These are phyloP conservation scores for Streptanthus diversifolius DNA, from an alignment of 345 rosid genomes.

Conservation along the genomic window DNA sequence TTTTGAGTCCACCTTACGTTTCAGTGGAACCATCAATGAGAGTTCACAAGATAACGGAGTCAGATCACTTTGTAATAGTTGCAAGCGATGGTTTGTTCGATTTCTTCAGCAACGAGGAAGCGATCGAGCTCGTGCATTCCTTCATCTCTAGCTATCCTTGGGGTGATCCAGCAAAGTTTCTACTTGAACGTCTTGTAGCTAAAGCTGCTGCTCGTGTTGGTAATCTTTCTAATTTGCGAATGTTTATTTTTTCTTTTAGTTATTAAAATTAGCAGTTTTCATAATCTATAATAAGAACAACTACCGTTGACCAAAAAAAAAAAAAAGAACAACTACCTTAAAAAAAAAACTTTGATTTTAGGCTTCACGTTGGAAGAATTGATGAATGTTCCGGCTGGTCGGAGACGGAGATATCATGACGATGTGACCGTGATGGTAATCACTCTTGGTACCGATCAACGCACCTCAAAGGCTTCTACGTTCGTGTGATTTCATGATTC, in stretches of 20 bases:
- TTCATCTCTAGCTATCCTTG: conserved; percentile 54
- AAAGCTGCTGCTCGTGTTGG: conserved; percentile 92
- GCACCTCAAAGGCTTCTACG: conserved; percentile 87
- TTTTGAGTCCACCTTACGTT: conserved; percentile 84
- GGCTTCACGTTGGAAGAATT: conserved; percentile 87
- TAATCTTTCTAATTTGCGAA: conserved; percentile 7
- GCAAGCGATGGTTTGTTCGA: conserved; percentile 92
- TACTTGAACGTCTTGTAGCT: conserved; percentile 70
- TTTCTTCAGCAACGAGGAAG: conserved; percentile 78
- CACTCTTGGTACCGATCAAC: conserved; percentile 75
- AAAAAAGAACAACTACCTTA: too few relatives aligned
- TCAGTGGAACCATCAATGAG: conserved; percentile 75
- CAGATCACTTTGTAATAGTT: conserved; percentile 83
- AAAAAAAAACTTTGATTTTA: conserved; percentile 19
- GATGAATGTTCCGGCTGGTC: conserved; percentile 87
- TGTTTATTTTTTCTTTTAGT: not conserved
- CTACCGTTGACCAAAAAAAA: too few relatives aligned
- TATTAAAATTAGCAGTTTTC: not conserved
- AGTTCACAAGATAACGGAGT: conserved; percentile 63
- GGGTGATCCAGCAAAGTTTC: conserved; percentile 92
- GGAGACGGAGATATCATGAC: conserved; percentile 93
- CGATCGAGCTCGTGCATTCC: conserved; percentile 59
- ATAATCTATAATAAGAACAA: not conserved
- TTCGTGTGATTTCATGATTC: conserved; percentile 26
- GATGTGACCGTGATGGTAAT: conserved; percentile 87